Conservation (phyloP, 805 yeast species). For the Starmerella stigmatis region DNA sequence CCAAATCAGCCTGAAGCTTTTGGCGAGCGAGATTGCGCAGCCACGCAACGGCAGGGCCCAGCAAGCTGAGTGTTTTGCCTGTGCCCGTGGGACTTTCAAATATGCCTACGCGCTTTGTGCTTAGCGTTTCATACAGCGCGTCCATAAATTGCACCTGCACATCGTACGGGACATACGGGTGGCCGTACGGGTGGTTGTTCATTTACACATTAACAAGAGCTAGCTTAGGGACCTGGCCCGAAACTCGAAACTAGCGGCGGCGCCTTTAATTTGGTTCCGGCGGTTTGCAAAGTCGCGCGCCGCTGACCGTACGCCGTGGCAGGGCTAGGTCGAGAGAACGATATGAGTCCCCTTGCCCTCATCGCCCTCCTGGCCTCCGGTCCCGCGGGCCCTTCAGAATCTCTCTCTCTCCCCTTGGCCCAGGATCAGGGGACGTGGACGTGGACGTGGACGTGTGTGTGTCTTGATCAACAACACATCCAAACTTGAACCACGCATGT, state of each 20-base stretch:
- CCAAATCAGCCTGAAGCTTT: conserved; percentile 17
- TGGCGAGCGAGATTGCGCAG: conserved; percentile 38
- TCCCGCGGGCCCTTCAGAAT: too few species aligned
- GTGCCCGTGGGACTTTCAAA: conserved; percentile 91
- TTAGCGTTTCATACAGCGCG: conserved; percentile 53
- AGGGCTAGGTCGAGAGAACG: neutral
- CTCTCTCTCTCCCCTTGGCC: too few species aligned
- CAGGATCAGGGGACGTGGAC: neutral
- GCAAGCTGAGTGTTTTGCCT: conserved; percentile 79
- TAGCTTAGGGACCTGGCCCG: too few species aligned
- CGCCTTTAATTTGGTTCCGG: too few species aligned
- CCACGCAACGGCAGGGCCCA: conserved; percentile 82
- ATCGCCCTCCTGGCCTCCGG: too few species aligned
- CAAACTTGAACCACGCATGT: conserved; percentile 14
- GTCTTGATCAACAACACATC: neutral
- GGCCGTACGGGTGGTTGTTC: conserved; percentile 37
- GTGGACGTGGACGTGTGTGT: neutral
- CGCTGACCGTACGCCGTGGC: neutral
- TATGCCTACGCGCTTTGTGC: conserved; percentile 51
- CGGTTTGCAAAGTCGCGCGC: too few species aligned
- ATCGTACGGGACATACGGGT: conserved; percentile 72
- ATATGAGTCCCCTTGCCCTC: too few species aligned
- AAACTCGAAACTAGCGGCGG: too few species aligned
- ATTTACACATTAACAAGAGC: too few species aligned
- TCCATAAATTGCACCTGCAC: conserved; percentile 72